Evolutionary conservation across 2,329 filamentous ascomycete genomes (phyloP).

Genomic region (Curvularia verruculosa): DNA sequence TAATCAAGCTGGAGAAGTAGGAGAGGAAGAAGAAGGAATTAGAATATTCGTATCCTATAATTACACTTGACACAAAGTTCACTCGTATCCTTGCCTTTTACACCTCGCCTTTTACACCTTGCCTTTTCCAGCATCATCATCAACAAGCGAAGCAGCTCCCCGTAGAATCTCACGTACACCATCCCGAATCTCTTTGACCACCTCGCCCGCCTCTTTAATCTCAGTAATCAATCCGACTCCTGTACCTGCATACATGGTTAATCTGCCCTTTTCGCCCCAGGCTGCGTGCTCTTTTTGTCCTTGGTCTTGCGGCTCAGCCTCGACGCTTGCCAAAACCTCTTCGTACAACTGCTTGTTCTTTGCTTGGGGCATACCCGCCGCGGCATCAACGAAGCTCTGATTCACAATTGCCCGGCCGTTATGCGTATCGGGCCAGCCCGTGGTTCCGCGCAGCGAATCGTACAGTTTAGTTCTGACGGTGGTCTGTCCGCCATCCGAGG

Average conservation of each 20-base stretch:
- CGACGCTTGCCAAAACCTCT: background rate
- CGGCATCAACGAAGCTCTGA: background rate
- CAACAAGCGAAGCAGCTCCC: background rate
- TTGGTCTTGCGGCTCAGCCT: background rate
- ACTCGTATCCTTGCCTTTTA: background rate
- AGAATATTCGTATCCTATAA: background rate
- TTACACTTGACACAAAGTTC: background rate
- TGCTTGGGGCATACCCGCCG: background rate
- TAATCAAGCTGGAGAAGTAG: background rate
- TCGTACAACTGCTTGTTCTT: background rate
- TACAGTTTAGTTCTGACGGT: constrained; percentile 60
- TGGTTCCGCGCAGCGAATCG: constrained; percentile 61
- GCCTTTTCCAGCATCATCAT: background rate
- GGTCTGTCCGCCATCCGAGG: constrained; percentile 58
- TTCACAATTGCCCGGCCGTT: background rate
- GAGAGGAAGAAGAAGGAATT: background rate
- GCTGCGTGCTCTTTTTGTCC: background rate
- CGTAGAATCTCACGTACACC: background rate
- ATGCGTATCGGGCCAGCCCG: constrained; percentile 55
- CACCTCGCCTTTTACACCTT: background rate
- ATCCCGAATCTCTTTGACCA: background rate
- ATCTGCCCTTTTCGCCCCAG: background rate
- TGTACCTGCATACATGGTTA: background rate
- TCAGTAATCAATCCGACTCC: background rate
- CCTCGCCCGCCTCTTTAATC: background rate